These are phyloP conservation scores for Helotiales sp. DNA, from an alignment of 2,329 filamentous ascomycete genomes.

Conservation along the genomic window DNA sequence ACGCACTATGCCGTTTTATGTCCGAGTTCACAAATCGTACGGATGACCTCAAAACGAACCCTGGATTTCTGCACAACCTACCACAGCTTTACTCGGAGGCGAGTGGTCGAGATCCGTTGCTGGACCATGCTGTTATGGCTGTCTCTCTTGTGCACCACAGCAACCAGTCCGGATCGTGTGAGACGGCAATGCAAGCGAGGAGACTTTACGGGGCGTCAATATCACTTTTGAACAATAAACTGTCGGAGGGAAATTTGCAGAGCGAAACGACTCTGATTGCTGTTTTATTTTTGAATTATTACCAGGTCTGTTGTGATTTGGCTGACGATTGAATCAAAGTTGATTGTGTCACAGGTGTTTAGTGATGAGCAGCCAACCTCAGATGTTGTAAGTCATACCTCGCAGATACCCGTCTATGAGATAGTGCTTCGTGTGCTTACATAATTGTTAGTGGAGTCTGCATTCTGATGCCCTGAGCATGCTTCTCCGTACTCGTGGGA, in stretches of 20 bases:
- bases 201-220: neutral
- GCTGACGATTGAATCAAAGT: too few relatives aligned
- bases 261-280: neutral
- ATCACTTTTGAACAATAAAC: neutral
- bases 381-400: neutral
- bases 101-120: neutral
- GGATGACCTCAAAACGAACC: neutral
- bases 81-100: neutral
- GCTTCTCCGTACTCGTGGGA: neutral
- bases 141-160: neutral
- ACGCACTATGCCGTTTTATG: slow-evolving; percentile 4
- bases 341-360: neutral
- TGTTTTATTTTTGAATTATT: slow-evolving; percentile 4
- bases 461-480: slow-evolving; percentile 5
- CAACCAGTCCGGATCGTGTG: neutral
- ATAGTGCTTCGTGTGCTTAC: neutral
- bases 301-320: neutral
- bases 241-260: neutral
- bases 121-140: neutral
- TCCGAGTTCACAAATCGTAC: neutral
- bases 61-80: slow-evolving; percentile 2
- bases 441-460: neutral
- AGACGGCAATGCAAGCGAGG: neutral
- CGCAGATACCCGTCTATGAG: too few relatives aligned
- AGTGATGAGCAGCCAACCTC: neutral